Evolutionary conservation across 257 asterid genomes (phyloP).

Genomic region (Jacaranda mimosifolia): DNA sequence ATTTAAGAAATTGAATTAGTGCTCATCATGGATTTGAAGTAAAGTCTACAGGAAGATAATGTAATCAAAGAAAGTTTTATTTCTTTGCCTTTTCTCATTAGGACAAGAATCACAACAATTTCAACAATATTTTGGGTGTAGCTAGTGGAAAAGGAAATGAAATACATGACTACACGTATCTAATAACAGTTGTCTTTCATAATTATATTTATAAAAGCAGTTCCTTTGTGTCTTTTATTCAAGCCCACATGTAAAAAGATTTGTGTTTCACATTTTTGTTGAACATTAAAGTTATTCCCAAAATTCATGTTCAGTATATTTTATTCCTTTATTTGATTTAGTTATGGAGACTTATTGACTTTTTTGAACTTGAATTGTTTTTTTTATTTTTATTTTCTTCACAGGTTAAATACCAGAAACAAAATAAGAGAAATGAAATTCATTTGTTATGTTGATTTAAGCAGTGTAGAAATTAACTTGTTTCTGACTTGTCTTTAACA

Average conservation of each 20-base stretch:
- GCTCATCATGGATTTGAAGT: neutral
- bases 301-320: neutral
- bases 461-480: neutral
- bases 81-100: no score
- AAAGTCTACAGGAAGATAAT: neutral
- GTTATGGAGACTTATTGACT: neutral
- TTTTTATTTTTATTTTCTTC: no score
- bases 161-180: neutral
- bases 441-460: neutral
- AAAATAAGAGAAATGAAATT: neutral
- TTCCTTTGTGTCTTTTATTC: neutral
- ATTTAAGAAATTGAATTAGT: conserved; percentile 12
- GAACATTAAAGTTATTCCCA: no score
- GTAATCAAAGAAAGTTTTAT: no score
- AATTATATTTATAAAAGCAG: neutral
- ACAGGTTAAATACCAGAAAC: neutral
- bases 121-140: no score
- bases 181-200: neutral
- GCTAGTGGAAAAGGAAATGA: neutral
- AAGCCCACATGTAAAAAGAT: neutral
- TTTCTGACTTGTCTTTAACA: neutral
- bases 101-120: no score
- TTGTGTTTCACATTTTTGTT: no score
- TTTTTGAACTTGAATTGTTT: neutral
- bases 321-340: neutral